phyloP scores from a whole-genome alignment of 805 yeast species.

The Saccharomyces cerevisiae region DNA sequence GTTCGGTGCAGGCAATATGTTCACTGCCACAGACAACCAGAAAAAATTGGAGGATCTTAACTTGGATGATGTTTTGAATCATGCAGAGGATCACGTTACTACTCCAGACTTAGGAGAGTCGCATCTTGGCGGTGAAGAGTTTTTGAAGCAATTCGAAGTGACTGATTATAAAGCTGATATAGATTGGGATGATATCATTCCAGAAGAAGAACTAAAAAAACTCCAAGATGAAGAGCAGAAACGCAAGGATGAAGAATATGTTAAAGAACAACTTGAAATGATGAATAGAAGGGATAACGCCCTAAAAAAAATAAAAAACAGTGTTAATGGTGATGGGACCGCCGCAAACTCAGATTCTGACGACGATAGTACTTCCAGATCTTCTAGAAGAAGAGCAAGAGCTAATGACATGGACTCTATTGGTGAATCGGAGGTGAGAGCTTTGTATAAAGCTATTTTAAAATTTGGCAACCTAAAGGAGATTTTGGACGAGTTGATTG shows the following conservation, averaged over 20 bases:
- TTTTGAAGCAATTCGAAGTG: slow-evolving; percentile 92
- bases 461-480: slow-evolving; percentile 71
- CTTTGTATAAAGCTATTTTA: slow-evolving; percentile 73
- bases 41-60: slow-evolving; percentile 91
- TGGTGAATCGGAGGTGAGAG: slow-evolving; percentile 80
- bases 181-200: slow-evolving; percentile 98
- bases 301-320: slow-evolving; percentile 45
- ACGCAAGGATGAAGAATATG: slow-evolving; percentile 73
- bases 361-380: slow-evolving; percentile 33
- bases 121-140: slow-evolving; percentile 97
- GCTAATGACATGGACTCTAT: slow-evolving; percentile 46
- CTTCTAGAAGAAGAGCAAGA: slow-evolving; percentile 31
- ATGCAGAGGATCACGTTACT: slow-evolving; percentile 95
- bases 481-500: slow-evolving; percentile 77
- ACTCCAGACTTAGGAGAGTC: slow-evolving; percentile 95
- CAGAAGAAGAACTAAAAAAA: slow-evolving; percentile 82
- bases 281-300: slow-evolving; percentile 75
- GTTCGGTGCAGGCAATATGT: slow-evolving; percentile 98
- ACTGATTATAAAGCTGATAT: slow-evolving; percentile 97
- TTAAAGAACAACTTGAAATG: slow-evolving; percentile 85
- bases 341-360: slow-evolving; percentile 33
- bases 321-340: slow-evolving; percentile 37
- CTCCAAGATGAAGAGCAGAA: slow-evolving; percentile 87
- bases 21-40: slow-evolving; percentile 89
- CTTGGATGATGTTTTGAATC: slow-evolving; percentile 89